phyloP scores from a whole-genome alignment of 2,329 filamentous ascomycete genomes.

The Alternaria longipes region DNA sequence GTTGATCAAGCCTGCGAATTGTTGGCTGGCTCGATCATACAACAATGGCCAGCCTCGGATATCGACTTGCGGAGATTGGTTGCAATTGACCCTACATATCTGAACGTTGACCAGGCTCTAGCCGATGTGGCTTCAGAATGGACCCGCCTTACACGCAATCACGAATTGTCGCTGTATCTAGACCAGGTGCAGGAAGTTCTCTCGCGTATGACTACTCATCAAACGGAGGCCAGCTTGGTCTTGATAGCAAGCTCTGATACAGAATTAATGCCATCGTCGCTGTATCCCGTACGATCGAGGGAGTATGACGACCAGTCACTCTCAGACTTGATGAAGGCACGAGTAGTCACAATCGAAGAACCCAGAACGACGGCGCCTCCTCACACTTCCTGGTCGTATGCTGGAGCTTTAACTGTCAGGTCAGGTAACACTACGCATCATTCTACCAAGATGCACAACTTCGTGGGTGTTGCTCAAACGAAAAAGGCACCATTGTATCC shows the following conservation, averaged over 20 bases:
- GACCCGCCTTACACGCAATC: conserved; percentile 60
- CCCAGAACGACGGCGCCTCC: too few species aligned
- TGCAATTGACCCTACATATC: conserved; percentile 30
- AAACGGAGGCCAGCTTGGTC: background rate
- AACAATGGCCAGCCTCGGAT: conserved; percentile 51
- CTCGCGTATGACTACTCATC: conserved; percentile 6
- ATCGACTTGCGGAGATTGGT: conserved; percentile 45
- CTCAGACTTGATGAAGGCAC: background rate
- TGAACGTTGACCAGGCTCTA: conserved; percentile 54
- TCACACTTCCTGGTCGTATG: background rate
- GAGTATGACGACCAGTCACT: conserved; percentile 9
- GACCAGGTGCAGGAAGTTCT: conserved; percentile 53
- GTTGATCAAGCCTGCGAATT: conserved; percentile 43
- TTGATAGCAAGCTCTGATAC: background rate
- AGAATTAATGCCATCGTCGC: background rate
- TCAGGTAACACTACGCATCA: conserved; percentile 1
- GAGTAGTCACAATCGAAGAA: background rate
- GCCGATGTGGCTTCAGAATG: conserved; percentile 57
- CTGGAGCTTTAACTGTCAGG: background rate
- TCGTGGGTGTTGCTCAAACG: background rate
- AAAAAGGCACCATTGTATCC: background rate
- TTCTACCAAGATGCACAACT: background rate
- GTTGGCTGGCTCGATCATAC: conserved; percentile 54
- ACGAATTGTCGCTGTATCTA: conserved; percentile 58
- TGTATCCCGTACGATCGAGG: conserved; percentile 9